Evolutionary conservation across 768 basidiomycete species (phyloP).

Genomic region (Boletus pseudopeckii): DNA sequence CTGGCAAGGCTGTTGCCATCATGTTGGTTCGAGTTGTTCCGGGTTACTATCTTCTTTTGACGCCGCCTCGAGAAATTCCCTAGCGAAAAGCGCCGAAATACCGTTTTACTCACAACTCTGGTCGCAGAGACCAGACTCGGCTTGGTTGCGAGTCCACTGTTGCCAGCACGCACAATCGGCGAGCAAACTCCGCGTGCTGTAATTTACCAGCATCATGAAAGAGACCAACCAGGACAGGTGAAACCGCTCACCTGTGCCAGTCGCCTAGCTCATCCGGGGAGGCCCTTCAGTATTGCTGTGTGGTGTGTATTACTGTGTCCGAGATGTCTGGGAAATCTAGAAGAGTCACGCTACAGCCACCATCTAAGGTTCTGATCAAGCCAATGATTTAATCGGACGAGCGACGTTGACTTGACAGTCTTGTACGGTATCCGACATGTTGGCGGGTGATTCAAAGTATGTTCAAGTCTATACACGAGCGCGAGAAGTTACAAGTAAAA

Average conservation of each 20-base stretch:
- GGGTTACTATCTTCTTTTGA: constrained; percentile 18
- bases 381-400: no score
- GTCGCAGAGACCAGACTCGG: constrained; percentile 16
- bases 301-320: no score
- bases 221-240: not conserved
- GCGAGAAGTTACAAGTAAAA: no score
- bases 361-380: no score
- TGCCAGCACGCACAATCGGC: not conserved
- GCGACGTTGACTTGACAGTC: no score
- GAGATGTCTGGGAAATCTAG: not conserved
- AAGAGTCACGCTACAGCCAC: not conserved
- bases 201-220: not conserved
- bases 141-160: constrained; percentile 1
- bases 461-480: no score
- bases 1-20: constrained; percentile 31
- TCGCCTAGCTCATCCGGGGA: not conserved
- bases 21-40: constrained; percentile 20
- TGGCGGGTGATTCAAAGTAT: no score
- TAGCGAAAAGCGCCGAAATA: constrained; percentile 9
- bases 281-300: not conserved
- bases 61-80: constrained; percentile 17
- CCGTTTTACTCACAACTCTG: not conserved
- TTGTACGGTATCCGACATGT: no score
- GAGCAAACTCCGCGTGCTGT: constrained; percentile 11
- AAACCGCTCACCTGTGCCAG: constrained; percentile 8